Evolutionary conservation across 2,329 filamentous ascomycete species (phyloP), one percentile per base, ranked within the genome.

Genomic region (Beauveria scarabaeidicola): DNA sequence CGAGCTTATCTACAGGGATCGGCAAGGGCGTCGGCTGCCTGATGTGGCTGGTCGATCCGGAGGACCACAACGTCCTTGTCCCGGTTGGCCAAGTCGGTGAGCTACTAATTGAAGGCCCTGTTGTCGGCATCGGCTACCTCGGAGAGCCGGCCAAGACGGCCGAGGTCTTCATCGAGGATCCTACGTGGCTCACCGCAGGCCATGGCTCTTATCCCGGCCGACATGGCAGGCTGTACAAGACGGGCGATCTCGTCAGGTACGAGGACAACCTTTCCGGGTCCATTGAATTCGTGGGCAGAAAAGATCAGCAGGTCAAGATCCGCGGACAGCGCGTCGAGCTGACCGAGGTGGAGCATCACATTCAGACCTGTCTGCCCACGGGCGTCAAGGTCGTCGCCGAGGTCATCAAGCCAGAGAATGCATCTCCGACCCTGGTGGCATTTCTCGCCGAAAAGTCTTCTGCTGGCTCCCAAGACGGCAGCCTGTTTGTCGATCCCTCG

Each of bases 231-330:
- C 64, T 86, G 2, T 86, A 86, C 66, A 82, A 81, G 65, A 85
- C 83, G 0, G 84, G 83, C 1, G 83, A 87, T 63, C 71, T 86
- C 1, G 83, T 81, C 1, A 75, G 74, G 27, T 83, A 84, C 58
- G 75, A 81, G 47, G 68, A 71, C 0, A 78, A 85, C 53, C 78
- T 79, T 1, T 77, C 82, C 40, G 80, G 80, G 0, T 76, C 75
- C 7, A 77, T 86, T 43, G 70, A 78, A 9, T 85, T 83, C 61
- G 74, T 86, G 43, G 84, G 85, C 17, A 78, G 87, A 52, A 86
- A 84, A 64, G 86, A 89, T 65, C 80, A 80, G n/a, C 85, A 86
- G 68, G 81, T 87, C 58, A 89, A 90, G 70, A 72, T 89, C 29
- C 77, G 79, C 11, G 89, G 88, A 27, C 86, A 83, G 63, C 75